These are phyloP conservation scores for Termitomyces sp. DNA, from an alignment of 1,284 basidiomycete genomes.

Conservation along the genomic window DNA sequence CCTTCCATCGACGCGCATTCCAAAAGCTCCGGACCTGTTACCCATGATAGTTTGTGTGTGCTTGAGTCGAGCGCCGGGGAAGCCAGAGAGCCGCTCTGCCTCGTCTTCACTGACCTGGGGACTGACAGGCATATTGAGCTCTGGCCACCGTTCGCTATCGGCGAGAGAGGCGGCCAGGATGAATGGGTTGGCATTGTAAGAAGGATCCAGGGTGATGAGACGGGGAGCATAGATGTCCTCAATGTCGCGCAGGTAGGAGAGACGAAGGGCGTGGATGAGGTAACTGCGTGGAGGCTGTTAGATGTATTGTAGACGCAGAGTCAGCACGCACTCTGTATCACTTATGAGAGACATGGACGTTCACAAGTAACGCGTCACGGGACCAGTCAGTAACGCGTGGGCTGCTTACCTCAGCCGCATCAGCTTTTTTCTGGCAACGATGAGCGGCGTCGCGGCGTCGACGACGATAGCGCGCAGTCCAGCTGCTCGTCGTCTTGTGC, in stretches of 20 bases:
- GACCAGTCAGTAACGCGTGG: background rate
- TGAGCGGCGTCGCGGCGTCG: conserved; percentile 9
- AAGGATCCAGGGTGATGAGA: conserved; percentile 72
- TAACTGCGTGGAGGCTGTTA: conserved; percentile 48
- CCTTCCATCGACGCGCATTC: conserved; percentile 64
- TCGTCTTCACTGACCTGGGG: conserved; percentile 70
- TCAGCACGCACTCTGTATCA: conserved; percentile 11
- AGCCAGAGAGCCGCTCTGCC: conserved; percentile 43
- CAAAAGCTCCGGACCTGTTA: conserved; percentile 53
- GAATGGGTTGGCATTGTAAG: conserved; percentile 76
- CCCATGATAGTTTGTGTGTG: conserved; percentile 87
- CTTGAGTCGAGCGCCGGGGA: conserved; percentile 62
- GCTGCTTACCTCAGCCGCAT: background rate
- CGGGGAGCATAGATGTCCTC: conserved; percentile 80
- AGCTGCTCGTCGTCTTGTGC: background rate
- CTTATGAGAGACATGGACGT: conserved; percentile 18
- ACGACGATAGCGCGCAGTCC: background rate
- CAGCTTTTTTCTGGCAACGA: background rate
- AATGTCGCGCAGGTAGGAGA: conserved; percentile 83
- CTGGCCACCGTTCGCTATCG: conserved; percentile 79
- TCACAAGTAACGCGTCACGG: too few species aligned
- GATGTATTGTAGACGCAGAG: background rate
- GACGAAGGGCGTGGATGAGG: conserved; percentile 78
- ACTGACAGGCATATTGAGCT: conserved; percentile 64
- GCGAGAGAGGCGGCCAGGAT: conserved; percentile 73